Evolutionary conservation across 1,284 basidiomycete genomes (phyloP).

Genomic region (Leccinum huronense): DNA sequence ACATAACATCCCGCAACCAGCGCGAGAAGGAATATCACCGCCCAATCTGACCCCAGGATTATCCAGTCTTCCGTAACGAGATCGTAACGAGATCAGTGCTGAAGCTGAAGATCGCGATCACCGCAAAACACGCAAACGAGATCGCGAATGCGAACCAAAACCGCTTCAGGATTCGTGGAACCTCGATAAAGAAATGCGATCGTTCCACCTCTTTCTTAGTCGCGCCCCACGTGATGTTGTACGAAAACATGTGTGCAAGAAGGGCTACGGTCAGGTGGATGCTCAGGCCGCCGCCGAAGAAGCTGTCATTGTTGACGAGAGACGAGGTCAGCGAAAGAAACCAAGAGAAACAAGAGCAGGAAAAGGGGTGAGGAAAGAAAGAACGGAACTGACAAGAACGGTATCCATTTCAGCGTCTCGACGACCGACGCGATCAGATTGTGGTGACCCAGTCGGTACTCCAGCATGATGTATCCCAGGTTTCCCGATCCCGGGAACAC

Average conservation of each 20-base stretch:
- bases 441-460: conserved; percentile 71
- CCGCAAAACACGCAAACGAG: conserved; percentile 37
- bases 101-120: conserved; percentile 39
- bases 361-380: background rate
- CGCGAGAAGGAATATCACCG: conserved; percentile 64
- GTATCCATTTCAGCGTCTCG: conserved; percentile 62
- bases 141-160: conserved; percentile 40
- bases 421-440: conserved; percentile 42
- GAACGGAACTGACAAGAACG: conserved; percentile 54
- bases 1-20: conserved; percentile 60
- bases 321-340: background rate
- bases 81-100: conserved; percentile 39
- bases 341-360: background rate
- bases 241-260: conserved; percentile 77
- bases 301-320: conserved; percentile 42
- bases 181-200: conserved; percentile 85
- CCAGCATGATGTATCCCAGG: conserved; percentile 65
- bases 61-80: conserved; percentile 38
- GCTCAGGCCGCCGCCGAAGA: conserved; percentile 79
- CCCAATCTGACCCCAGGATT: conserved; percentile 56
- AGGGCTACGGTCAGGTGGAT: conserved; percentile 72
- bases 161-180: conserved; percentile 75
- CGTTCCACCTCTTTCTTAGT: conserved; percentile 78
- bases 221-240: conserved; percentile 82
- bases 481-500: conserved; percentile 77